Conservation (phyloP, 2,329 filamentous ascomycete genomes). For the Diaporthe citriasiana region DNA sequence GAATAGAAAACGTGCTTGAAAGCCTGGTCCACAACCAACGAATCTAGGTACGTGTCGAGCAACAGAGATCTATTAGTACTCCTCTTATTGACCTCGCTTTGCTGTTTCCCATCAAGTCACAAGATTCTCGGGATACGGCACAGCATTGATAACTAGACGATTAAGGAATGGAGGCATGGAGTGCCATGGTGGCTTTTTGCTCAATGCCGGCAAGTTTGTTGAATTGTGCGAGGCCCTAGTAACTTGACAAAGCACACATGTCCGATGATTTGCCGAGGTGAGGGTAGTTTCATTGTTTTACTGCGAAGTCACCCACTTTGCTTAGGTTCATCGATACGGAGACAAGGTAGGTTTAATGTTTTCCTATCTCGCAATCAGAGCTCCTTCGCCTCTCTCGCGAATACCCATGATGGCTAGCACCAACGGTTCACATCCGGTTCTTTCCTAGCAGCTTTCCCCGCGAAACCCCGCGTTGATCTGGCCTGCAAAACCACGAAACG, state of each 20-base stretch:
- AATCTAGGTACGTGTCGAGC: too few species aligned
- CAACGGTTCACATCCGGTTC: background rate
- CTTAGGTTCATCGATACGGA: background rate
- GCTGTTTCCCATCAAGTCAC: too few species aligned
- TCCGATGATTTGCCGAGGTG: background rate
- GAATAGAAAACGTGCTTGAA: too few species aligned
- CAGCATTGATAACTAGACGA: too few species aligned
- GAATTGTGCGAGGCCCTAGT: too few species aligned
- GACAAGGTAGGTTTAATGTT: background rate
- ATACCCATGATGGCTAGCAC: background rate
- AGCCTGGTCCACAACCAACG: too few species aligned
- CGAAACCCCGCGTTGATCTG: conserved; percentile 15
- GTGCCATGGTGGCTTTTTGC: too few species aligned
- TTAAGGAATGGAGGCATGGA: too few species aligned
- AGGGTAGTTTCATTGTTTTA: background rate
- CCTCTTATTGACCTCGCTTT: too few species aligned
- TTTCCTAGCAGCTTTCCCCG: conserved; percentile 23
- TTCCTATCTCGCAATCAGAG: background rate
- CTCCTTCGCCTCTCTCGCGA: background rate
- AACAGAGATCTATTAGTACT: too few species aligned
- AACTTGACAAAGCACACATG: background rate
- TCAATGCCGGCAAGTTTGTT: too few species aligned
- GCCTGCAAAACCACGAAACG: background rate
- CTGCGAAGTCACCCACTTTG: background rate
- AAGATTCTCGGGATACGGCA: too few species aligned